Evolutionary conservation across 768 basidiomycete genomes (phyloP).

Genomic region (Cubamyces sp.): DNA sequence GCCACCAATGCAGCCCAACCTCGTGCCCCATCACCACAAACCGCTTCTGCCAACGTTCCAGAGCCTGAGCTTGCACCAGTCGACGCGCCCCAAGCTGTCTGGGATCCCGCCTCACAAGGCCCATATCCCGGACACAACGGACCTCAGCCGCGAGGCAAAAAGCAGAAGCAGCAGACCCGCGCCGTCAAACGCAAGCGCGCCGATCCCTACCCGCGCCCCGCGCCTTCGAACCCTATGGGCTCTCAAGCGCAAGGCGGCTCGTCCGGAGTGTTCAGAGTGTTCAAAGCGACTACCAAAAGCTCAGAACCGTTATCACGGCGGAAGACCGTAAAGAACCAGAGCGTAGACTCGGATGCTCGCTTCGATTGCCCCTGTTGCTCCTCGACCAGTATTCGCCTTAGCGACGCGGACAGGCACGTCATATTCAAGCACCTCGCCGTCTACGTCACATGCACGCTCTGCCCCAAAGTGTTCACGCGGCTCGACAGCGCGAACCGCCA

Average conservation of each 20-base stretch:
- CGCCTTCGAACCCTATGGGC: neutral
- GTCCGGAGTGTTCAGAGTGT: too few relatives aligned
- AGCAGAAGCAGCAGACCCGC: neutral
- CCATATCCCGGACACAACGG: neutral
- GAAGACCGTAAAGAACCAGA: neutral
- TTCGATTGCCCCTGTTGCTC: neutral
- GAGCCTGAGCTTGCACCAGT: neutral
- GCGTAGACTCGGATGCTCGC: too few relatives aligned
- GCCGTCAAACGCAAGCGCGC: neutral
- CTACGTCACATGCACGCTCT: neutral
- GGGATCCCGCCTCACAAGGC: neutral
- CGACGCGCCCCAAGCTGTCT: neutral
- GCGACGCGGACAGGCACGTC: slow-evolving; percentile 3
- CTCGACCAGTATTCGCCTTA: neutral
- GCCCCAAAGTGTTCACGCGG: neutral
- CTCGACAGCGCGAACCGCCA: neutral
- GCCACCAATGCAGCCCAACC: neutral
- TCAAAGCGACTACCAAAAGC: neutral
- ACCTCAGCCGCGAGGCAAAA: neutral
- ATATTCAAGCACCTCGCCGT: slow-evolving; percentile 6
- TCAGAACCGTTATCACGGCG: neutral
- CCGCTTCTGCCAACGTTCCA: too few relatives aligned
- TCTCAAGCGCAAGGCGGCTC: neutral
- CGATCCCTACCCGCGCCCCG: neutral
- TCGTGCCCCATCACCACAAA: neutral